Base-by-base conservation (phyloP, 2,329 filamentous ascomycete species). In the Epichloe coenophiala region DNA sequence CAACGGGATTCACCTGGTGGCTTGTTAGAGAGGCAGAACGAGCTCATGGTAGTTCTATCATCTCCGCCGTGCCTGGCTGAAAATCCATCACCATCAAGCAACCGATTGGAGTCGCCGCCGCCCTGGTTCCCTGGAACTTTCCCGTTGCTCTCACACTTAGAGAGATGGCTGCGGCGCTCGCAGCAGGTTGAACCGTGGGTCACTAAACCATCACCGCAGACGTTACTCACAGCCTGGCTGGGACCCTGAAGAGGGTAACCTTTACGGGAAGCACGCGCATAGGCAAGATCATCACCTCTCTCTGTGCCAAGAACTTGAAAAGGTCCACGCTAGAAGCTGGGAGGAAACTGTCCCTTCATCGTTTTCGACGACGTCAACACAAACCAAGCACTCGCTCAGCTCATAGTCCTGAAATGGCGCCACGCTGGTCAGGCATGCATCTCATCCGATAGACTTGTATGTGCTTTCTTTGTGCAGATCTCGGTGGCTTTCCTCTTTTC, bases 111-210 rank as follows among this genome's bases (percentile, higher is more conserved):
- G 61, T 68, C 9, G 60, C 60, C 7, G 65, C 60, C 1, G 64
- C 63, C 15, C 56, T 68, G 11, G 61, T 68, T 6, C 65, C 66
- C 0, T 68, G 79, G 80, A 84, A 85, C 65, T 85, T 83, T 56
- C 75, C 75, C 12, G 61, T 73, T 21, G 73, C 72, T 11, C 74
- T 79, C 65, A 65, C 73, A 7, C 63, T 72, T 21, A 60, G 71
- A 17, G 74, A 75, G 53, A 64, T 68, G 8, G 68, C 64, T 2
- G 68, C 79, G 0, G 80, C 78, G 1, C 68, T 88, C 31, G 85
- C 84, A 23, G 84, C 84, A 12, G 85, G 84, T 19, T 88, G 84
- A 63, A 86, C 83, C 1, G 86, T 90, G 17, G 79, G 72, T 90
- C 15, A 72, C 78, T 15, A 88, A 88, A 66, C 81, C 84, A 2